Conservation (phyloP, 2,329 filamentous ascomycete species). For the Fusarium sp. region DNA sequence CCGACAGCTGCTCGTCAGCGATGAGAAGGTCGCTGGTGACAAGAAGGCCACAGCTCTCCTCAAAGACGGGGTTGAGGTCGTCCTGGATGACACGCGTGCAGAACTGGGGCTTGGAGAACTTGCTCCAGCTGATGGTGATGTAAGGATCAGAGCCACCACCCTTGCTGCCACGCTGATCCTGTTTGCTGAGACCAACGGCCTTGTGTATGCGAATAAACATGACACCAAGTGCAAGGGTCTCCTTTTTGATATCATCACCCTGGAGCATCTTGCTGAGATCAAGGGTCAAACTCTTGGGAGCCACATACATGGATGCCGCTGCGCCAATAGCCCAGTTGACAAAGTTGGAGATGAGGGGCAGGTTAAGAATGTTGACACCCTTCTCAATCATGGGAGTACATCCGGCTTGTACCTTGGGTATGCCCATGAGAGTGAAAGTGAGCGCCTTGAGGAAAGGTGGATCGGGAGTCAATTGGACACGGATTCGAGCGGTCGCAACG, state of each 20-base stretch:
- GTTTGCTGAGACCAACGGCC: constrained; percentile 88
- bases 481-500: constrained; percentile 87
- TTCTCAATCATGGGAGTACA: constrained; percentile 94
- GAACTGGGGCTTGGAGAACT: constrained; percentile 98
- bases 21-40: constrained; percentile 93
- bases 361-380: constrained; percentile 89
- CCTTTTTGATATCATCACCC: constrained; percentile 92
- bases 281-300: constrained; percentile 92
- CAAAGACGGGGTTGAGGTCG: constrained; percentile 91
- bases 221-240: constrained; percentile 86
- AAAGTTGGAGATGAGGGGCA: constrained; percentile 94
- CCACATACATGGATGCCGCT: constrained; percentile 90
- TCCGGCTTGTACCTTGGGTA: constrained; percentile 88
- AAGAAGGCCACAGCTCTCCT: constrained; percentile 86
- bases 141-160: constrained; percentile 95
- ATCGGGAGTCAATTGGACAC: constrained; percentile 87
- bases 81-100: constrained; percentile 97
- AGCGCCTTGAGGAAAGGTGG: constrained; percentile 92
- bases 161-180: constrained; percentile 83
- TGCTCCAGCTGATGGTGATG: constrained; percentile 93
- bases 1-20: constrained; percentile 90
- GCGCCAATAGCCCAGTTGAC: constrained; percentile 95
- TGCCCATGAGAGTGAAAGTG: constrained; percentile 93
- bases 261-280: constrained; percentile 91
- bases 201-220: constrained; percentile 93